Percentiles rank a stretch among this genome's conserved stretches.
Evolutionary conservation across 306 rosid genomes (phyloP).

Genomic region (Cicer bijugum): DNA sequence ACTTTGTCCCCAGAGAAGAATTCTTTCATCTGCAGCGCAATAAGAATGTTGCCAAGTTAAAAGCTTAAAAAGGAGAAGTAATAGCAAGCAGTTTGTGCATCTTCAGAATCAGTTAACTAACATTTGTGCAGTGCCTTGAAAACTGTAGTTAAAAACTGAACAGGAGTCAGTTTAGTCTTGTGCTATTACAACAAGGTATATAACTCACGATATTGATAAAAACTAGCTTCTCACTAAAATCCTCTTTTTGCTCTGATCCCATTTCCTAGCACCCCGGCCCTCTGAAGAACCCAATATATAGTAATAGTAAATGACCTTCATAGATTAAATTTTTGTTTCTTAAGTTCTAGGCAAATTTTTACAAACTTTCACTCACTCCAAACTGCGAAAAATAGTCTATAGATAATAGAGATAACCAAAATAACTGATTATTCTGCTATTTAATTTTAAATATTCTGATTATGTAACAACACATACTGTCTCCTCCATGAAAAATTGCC

Average conservation of each 20-base stretch:
- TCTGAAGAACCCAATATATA: neutral
- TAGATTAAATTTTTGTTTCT: constrained; percentile 2
- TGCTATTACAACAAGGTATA: constrained; percentile 3
- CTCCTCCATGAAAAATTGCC: constrained; percentile 21
- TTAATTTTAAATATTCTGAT: constrained; percentile 3
- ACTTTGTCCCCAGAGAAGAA: constrained; percentile 70
- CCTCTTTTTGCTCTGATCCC: neutral
- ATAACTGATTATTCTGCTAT: neutral
- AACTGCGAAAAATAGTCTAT: neutral
- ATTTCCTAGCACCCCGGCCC: neutral
- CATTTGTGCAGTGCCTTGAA: neutral
- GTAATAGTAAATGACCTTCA: neutral
- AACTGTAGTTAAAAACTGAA: neutral
- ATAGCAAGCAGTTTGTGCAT: neutral
- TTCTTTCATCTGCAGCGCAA: constrained; percentile 76
- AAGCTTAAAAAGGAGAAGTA: constrained; percentile 2
- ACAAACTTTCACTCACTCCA: neutral
- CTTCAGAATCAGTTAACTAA: neutral
- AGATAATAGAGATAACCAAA: neutral
- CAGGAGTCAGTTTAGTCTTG: neutral
- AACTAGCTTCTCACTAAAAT: constrained; percentile 3
- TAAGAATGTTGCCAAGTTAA: constrained; percentile 22
- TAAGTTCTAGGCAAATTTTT: neutral
- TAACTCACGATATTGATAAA: constrained; percentile 19
- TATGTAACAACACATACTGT: neutral